Conservation (phyloP, 352 stramenopile species). For the Phytophthora hibernalis region DNA sequence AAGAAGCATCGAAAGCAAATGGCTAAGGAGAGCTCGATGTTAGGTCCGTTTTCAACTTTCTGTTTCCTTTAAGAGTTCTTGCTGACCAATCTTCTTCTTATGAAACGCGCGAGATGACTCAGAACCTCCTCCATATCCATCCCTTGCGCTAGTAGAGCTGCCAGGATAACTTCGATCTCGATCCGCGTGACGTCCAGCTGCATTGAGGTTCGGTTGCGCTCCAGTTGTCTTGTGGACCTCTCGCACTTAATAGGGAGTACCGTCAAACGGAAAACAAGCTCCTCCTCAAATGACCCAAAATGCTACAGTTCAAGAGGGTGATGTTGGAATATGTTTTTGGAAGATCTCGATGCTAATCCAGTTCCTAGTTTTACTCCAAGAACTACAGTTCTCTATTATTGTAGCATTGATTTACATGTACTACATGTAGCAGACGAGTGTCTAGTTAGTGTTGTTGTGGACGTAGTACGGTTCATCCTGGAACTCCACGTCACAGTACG, state of each 20-base stretch:
- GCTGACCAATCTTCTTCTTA: neutral
- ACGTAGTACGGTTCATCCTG: conserved; percentile 33
- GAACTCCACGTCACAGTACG: conserved; percentile 20
- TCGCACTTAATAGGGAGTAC: too few relatives aligned
- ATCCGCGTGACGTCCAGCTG: neutral
- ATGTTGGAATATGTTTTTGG: too few relatives aligned
- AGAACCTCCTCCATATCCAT: neutral
- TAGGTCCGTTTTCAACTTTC: neutral
- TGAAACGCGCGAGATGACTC: neutral
- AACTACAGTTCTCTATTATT: too few relatives aligned
- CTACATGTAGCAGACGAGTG: neutral
- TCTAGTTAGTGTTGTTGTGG: conserved; percentile 23
- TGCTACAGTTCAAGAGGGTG: too few relatives aligned
- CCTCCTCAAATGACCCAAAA: too few relatives aligned
- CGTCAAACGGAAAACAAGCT: too few relatives aligned
- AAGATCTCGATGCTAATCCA: too few relatives aligned
- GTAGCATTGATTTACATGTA: conserved; percentile 11
- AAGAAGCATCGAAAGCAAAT: neutral
- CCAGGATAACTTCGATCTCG: neutral
- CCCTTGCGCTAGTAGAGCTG: neutral
- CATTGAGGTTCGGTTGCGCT: too few relatives aligned
- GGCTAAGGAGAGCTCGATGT: conserved; percentile 1
- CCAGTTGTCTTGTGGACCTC: too few relatives aligned
- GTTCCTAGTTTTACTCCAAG: too few relatives aligned
- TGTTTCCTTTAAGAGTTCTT: too few relatives aligned